Evolutionary conservation across 208 protist genomes (phyloP), one percentile per base, ranked within the genome.

Genomic region (Trypanosomatidae sp.): DNA sequence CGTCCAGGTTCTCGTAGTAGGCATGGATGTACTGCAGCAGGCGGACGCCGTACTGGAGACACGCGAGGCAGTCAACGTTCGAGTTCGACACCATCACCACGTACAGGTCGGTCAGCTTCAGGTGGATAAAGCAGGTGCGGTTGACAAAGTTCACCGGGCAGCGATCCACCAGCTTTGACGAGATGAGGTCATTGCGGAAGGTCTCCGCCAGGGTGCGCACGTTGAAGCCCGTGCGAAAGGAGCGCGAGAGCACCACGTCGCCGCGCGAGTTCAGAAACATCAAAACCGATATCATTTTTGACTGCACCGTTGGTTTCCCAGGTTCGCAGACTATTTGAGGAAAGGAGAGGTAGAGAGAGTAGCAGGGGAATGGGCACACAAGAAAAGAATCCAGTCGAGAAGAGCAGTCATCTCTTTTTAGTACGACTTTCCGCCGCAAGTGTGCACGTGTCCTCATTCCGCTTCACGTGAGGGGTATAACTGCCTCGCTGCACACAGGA

Each of bases 1-100:
- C 98, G 55, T 95, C 82, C 44, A 99, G 69, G 17, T 84, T 73
- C 55, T 88, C 88, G 77, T 98, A 99, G 87, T 99, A 99, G 13
- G 79, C 66, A 66, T 98, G 84, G 33, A 98, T 93, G 39, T 97
- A 76, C 53, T 97, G 86, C 41, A 98, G 72, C 5, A 98, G 80
- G 30, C 92, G 91, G 36, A 94, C 71, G 15, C 91, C 79, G 68
- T 96, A 97, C 79, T 96, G 86, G 9, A 98, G 83, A 53, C 80
- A 82, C 46, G 89, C 33, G 15, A 95, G 89, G 39, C 91, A 97
- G 74, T 99, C 98, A 25, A 93, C 88, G 80, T 99, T 99, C 49
- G 87, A 78, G 52, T 91, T 80, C 17, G 96, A 87, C 15, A 97
- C 94, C 62, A 97, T 91, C 4, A 99, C 97, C 0, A 99, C 55